Evolutionary conservation across 2,329 filamentous ascomycete species (phyloP).

Genomic region (Mycosphaerelloides madeirae): DNA sequence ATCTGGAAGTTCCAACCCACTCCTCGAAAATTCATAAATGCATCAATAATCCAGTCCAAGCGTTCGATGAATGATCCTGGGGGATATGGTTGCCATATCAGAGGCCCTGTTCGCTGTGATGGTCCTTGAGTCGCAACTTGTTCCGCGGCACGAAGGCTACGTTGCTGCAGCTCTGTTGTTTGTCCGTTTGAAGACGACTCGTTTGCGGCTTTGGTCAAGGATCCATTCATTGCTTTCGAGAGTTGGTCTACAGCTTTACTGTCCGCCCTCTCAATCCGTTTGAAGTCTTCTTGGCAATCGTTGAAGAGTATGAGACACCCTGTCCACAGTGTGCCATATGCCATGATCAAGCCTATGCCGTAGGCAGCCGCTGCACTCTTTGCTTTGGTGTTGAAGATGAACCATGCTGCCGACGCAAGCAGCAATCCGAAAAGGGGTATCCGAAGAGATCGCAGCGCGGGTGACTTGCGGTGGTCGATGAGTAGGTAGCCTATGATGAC

Average conservation of each 20-base stretch:
- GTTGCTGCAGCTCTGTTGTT: neutral
- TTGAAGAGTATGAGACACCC: constrained; percentile 51
- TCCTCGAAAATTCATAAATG: constrained; percentile 56
- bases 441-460: constrained; percentile 38
- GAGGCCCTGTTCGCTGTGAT: constrained; percentile 14
- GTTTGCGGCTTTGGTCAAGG: constrained; percentile 2
- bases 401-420: constrained; percentile 41
- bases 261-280: constrained; percentile 47
- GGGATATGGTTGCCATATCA: constrained; percentile 54
- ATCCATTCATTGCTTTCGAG: constrained; percentile 36
- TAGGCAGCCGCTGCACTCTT: constrained; percentile 50
- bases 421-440: constrained; percentile 44
- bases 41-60: constrained; percentile 54
- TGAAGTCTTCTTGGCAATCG: constrained; percentile 53
- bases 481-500: constrained; percentile 48
- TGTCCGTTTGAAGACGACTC: constrained; percentile 4
- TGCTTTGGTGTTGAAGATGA: constrained; percentile 43
- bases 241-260: constrained; percentile 50
- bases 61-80: constrained; percentile 45
- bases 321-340: constrained; percentile 53
- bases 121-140: constrained; percentile 4
- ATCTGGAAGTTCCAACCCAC: constrained; percentile 58
- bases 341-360: constrained; percentile 50
- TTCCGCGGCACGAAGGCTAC: neutral
- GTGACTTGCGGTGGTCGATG: constrained; percentile 43